Evolutionary conservation across 2,329 filamentous ascomycete species (phyloP), one percentile per base, ranked within the genome.

Genomic region (Lojkania enalia): DNA sequence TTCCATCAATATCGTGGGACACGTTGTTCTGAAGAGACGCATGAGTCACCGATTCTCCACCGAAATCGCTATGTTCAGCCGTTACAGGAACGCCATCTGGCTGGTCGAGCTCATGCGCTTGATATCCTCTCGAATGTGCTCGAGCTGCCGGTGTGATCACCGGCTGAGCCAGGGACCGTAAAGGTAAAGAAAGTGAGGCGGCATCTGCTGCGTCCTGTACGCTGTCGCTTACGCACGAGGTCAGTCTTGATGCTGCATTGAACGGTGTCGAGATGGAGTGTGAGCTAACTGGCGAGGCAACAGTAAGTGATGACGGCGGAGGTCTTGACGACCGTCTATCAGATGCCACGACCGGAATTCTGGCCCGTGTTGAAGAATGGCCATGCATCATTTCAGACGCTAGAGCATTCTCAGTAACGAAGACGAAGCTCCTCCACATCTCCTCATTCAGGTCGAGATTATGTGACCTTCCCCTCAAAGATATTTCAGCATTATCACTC

Each of bases 371-470:
- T 33, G 31, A 20, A 14, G 9, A 42, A 5, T 27, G 11, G 32
- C 37, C 38, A 32, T 46, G 40, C 39, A 37, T 39, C 39, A 20
- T 14, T 39, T 47, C 44, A 20, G 50, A 44, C 15, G 44, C 36
- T 27, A 35, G 20, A 27, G 21, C 33, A 31, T 46, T 21, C 20
- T 58, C 55, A 30, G 52, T 55, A 15, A 57, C 61, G 33, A 69
- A 61, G 19, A 67, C 61, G 32, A 69, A 66, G 11, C 42, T 55
- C 51, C 48, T 63, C 68, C 69, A 71, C 23, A 66, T 42, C 37
- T 46, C 45, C 37, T 68, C 66, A 30, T 57, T 52, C 11, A 44
- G 44, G 13, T 42, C 48, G n/a, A 27, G 25, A 20, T 30, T 31
- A n/a, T n/a, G n/a, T n/a, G n/a, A n/a, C n/a, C n/a, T n/a, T n/a